Percentiles rank a stretch among this genome's conserved stretches.
These are phyloP conservation scores for Aspergillus fumigatus DNA, from an alignment of 2,329 filamentous ascomycete species.

Conservation along the genomic window DNA sequence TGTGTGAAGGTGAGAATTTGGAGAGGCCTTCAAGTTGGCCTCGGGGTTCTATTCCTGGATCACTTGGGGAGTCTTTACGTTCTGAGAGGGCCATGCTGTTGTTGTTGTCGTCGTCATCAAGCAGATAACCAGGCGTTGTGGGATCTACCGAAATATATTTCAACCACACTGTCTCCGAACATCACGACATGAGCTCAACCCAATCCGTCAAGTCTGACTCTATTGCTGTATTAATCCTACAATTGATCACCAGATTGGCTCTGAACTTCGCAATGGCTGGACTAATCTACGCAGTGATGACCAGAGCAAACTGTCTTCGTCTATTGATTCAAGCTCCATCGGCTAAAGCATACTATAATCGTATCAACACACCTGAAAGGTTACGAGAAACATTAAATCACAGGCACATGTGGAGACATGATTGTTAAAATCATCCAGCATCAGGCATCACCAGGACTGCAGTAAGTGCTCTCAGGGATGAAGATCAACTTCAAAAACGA, in stretches of 20 bases:
- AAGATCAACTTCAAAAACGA: neutral
- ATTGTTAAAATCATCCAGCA: neutral
- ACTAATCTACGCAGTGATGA: neutral
- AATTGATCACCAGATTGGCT: neutral
- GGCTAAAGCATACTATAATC: neutral
- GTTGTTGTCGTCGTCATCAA: neutral
- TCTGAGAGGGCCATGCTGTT: neutral
- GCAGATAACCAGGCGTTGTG: neutral
- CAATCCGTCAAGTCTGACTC: neutral
- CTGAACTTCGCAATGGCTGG: neutral
- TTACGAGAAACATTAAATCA: neutral
- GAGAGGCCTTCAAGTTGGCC: neutral
- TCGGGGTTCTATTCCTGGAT: neutral
- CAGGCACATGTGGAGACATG: neutral
- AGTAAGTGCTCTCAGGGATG: neutral
- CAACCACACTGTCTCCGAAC: neutral
- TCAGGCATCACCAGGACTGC: neutral
- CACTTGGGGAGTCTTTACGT: neutral
- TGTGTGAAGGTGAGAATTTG: slow-evolving; percentile 21
- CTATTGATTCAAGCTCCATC: neutral
- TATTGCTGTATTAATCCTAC: neutral
- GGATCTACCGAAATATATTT: neutral
- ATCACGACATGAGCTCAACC: no score
- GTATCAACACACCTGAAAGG: neutral
- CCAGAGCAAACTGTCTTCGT: neutral